Evolutionary conservation across 2,329 filamentous ascomycete species (phyloP).

Genomic region (Diaporthe sp.): DNA sequence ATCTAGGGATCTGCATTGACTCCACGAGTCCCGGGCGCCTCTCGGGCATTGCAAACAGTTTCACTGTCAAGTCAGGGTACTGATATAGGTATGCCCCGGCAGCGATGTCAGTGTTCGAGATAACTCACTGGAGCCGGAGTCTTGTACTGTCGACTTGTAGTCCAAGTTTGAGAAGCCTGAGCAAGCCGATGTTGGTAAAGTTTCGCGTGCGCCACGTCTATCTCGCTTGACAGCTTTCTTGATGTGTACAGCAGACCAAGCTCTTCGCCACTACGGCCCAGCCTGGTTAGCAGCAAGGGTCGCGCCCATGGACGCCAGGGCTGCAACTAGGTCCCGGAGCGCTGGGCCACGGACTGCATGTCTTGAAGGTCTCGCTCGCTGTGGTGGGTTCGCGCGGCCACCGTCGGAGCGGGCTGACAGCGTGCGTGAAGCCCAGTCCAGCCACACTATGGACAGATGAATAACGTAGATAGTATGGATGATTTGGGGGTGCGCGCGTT

Average conservation of each 20-base stretch:
- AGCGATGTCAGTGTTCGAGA: conserved; percentile 5
- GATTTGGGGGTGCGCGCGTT: conserved; percentile 16
- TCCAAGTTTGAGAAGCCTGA: background rate
- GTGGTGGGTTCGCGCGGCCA: conserved; percentile 29
- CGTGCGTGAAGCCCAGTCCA: conserved; percentile 13
- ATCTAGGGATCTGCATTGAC: conserved; percentile 33
- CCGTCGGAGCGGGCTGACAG: conserved; percentile 20
- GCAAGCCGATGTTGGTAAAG: background rate
- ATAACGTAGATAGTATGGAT: background rate
- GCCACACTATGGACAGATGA: background rate
- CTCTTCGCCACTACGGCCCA: conserved; percentile 20
- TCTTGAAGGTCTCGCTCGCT: conserved; percentile 30
- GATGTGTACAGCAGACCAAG: conserved; percentile 8
- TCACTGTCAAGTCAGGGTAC: conserved; percentile 23
- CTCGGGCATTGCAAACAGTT: conserved; percentile 1
- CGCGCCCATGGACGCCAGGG: conserved; percentile 21
- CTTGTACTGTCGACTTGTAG: background rate
- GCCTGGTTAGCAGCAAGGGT: conserved; percentile 29
- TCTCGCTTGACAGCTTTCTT: conserved; percentile 8
- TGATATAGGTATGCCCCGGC: conserved; percentile 9
- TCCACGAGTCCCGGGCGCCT: conserved; percentile 30
- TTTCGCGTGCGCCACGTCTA: conserved; percentile 3
- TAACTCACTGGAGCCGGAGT: background rate
- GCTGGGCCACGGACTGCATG: conserved; percentile 31
- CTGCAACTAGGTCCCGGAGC: conserved; percentile 30